Base-by-base conservation (phyloP, 768 basidiomycete species). In the Tylopilus balloui region DNA sequence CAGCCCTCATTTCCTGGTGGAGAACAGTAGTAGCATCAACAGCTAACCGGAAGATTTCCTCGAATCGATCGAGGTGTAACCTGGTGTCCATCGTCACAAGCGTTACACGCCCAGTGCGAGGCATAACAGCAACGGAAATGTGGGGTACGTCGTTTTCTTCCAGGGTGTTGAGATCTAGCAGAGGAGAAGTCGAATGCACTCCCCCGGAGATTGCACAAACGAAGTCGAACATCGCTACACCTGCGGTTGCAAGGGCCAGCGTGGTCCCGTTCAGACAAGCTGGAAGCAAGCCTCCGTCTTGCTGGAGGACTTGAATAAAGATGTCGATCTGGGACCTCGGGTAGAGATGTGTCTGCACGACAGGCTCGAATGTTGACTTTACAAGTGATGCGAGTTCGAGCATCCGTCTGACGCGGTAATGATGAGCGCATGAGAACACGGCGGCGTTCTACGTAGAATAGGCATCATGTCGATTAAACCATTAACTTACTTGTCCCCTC, bases 301-400 rank as follows among this genome's bases (percentile, higher is more conserved):
- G 88, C 57, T 96, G 90, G 32, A 96, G 72, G 24, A 99, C 84
- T 66, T 95, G 92, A 7, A 99, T 77, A 67, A 84, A 89, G 52
- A 99, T 84, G 69, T 95, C 91, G 65, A 99, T 96, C 65, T 93
- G 85, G 28, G 89, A 89, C 42, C 96, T 84, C 19, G 95, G 95
- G 70, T 96, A 97, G 40, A 99, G 78, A 52, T 78, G 78, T 7
- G 88, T 87, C 64, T 92, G 88, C 20, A 99, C 80, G 47, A 95
- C 92, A 35, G 94, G 92, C 63, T 98, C 95, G 64, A 99, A 98
- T 0, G 96, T 98, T 25, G 90, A 84, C 71, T 91, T 89, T 54
- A 98, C 84, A 20, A 85, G 81, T 3, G 90, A 76, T 11, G 86
- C 88, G 54, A 96, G 75, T 70, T 99, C 96, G 52, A 88, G 73